These are phyloP conservation scores for Aphanomyces invadans DNA, from an alignment of 352 stramenopile species.

Conservation along the genomic window DNA sequence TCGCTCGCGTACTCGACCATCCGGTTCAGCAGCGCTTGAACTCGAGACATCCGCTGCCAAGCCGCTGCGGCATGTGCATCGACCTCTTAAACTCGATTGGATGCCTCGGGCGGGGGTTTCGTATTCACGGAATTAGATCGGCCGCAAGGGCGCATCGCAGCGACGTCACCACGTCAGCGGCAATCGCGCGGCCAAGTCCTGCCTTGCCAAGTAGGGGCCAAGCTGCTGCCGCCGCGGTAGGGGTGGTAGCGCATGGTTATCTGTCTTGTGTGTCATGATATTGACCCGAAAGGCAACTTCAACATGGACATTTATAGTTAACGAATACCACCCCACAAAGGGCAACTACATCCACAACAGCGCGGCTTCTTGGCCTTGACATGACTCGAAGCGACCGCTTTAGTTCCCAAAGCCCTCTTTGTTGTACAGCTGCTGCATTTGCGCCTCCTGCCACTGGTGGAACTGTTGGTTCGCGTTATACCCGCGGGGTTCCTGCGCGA, in stretches of 20 bases:
- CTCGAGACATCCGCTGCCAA: conserved; percentile 21
- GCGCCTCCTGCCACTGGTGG: not conserved
- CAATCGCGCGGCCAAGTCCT: not conserved
- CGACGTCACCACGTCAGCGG: not conserved
- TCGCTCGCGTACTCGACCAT: conserved; percentile 28
- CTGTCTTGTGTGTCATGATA: too few relatives aligned
- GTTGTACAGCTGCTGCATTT: not conserved
- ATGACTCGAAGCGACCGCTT: not conserved
- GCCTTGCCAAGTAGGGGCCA: not conserved
- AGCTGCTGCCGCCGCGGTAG: too few relatives aligned
- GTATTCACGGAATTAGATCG: not conserved
- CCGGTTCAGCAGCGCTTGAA: conserved; percentile 29
- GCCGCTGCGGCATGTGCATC: not conserved
- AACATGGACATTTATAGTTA: too few relatives aligned
- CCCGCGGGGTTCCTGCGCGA: not conserved
- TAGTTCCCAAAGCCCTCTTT: not conserved
- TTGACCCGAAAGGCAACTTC: too few relatives aligned
- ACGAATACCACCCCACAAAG: not conserved
- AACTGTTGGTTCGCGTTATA: not conserved
- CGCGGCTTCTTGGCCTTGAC: not conserved
- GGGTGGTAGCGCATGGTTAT: too few relatives aligned
- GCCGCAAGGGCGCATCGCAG: not conserved
- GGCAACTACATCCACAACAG: not conserved
- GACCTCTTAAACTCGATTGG: not conserved
- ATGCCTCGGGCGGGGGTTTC: not conserved